Percentiles rank a stretch among this genome's conserved stretches.
These are phyloP conservation scores for Fusarium phyllophilum DNA, from an alignment of 2,329 filamentous ascomycete species.

Conservation along the genomic window DNA sequence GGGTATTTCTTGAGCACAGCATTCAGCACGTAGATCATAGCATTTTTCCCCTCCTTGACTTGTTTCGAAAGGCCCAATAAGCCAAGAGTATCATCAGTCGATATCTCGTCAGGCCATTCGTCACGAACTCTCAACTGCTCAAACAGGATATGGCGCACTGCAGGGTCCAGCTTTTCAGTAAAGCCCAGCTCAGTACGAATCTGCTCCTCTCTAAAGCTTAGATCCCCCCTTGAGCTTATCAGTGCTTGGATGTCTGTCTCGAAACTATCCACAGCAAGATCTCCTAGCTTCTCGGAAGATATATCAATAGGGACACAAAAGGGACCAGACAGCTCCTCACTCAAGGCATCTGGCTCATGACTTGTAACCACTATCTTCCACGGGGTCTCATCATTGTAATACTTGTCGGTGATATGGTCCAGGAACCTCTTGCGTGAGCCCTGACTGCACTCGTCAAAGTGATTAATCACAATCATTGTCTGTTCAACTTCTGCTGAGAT, in stretches of 20 bases:
- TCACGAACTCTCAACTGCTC: neutral
- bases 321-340: neutral
- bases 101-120: neutral
- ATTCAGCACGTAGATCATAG: neutral
- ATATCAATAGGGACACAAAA: constrained; percentile 2
- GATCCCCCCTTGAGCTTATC: too few relatives aligned
- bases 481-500: neutral
- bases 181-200: neutral
- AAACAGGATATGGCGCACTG: neutral
- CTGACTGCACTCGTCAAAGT: neutral
- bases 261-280: rapidly evolving
- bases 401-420: neutral
- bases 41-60: neutral
- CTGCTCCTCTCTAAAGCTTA: rapidly evolving
- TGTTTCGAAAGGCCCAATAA: neutral
- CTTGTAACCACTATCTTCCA: neutral
- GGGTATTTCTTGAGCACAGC: neutral
- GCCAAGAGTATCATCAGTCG: neutral
- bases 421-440: neutral
- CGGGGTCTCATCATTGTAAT: neutral
- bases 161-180: neutral
- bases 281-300: rapidly evolving
- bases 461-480: neutral
- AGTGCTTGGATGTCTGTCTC: neutral
- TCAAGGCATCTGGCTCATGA: neutral